Conservation (phyloP, 2,329 filamentous ascomycete species). For the Fusarium bactridioides region DNA sequence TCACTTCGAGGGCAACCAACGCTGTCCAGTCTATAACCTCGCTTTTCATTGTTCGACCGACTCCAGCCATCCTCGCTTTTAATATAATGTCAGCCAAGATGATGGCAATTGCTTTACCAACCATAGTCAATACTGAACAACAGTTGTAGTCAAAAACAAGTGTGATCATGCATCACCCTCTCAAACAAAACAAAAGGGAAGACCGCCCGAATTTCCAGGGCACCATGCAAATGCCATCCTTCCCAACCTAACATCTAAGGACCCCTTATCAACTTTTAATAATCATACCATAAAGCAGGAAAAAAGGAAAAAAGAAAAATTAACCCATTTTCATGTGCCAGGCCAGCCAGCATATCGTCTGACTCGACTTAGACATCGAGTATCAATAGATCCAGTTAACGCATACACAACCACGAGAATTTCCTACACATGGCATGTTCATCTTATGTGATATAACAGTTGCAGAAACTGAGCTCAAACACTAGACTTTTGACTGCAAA, state of each 20-base stretch:
- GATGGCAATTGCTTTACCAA: not conserved
- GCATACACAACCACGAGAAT: not conserved
- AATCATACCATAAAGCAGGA: not conserved
- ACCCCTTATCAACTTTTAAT: constrained; percentile 14
- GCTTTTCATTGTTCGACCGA: constrained; percentile 32
- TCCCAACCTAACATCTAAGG: constrained; percentile 23
- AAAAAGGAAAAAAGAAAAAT: not conserved
- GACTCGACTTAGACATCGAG: not conserved
- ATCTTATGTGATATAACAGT: not conserved
- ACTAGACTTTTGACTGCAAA: constrained; percentile 10
- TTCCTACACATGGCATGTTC: not conserved
- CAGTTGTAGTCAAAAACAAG: constrained; percentile 5
- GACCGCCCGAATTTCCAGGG: constrained; percentile 8
- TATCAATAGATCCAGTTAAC: not conserved
- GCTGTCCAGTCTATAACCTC: constrained; percentile 35
- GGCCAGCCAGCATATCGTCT: constrained; percentile 7
- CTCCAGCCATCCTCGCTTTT: constrained; percentile 30
- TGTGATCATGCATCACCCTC: not conserved
- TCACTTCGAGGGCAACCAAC: constrained; percentile 9
- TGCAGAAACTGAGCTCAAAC: not conserved
- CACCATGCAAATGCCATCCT: constrained; percentile 34
- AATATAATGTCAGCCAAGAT: constrained; percentile 5
- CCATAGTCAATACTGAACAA: not conserved
- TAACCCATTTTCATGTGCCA: not conserved
- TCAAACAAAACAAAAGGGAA: not conserved